Evolutionary conservation across 148 eudicot species (phyloP), one percentile per base, ranked within the genome.

Genomic region (Spergularia marina): DNA sequence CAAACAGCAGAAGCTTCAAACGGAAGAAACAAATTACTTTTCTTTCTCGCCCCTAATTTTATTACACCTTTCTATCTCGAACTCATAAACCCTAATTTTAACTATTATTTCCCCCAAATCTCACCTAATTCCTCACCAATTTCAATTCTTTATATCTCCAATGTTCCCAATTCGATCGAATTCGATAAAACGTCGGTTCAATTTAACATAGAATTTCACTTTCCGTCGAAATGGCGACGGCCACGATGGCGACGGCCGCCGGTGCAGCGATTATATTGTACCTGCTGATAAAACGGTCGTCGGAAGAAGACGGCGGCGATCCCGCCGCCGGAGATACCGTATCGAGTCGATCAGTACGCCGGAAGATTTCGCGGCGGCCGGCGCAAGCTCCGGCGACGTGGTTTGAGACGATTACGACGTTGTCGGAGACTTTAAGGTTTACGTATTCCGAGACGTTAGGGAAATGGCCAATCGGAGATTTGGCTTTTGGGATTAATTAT

Each of bases 311-410:
- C 7, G 55, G 25, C 23, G 89, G 65, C 44, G n/a, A n/a, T n/a
- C n/a, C 0, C n/a, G n/a, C n/a, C n/a, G 87, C 71, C 13, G 96
- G 86, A 30, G 85, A 80, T 25, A 57, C 83, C 62, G 78, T 76
- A 55, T 82, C 90, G 68, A 83, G 78, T 57, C 78, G 90, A 82
- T 85, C 91, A 53, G 75, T 80, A 66, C 78, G 87, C 74, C 76
- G 89, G 83, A 83, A 83, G 75, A 68, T 93, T 20, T 82, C 88
- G 4, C 81, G 98, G 73, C 82, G 97, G 63, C 91, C 97, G 41
- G 95, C 89, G 65, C 95, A 94, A 75, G 97, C 98, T 76, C 98
- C 98, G 71, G 94, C 95, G 47, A 94, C 97, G 49, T 94, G 98
- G 98, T 68, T 90, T 10, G 98, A 94, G 78, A 85, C 98, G 72